phyloP scores from a whole-genome alignment of 106 monocot species.

The Dioscorea dumetorum region DNA sequence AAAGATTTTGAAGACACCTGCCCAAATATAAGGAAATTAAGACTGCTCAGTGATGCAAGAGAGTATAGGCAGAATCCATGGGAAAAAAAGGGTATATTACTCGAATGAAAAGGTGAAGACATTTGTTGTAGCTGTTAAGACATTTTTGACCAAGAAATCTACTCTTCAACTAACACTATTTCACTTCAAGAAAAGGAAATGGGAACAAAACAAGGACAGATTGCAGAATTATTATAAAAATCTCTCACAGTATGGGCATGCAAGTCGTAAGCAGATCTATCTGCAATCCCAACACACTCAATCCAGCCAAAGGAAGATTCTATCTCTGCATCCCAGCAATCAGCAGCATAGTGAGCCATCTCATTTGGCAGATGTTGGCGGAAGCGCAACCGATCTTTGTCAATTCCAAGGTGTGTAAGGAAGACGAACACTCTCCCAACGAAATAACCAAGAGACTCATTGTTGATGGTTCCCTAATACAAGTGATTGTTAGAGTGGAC shows the following conservation, averaged over 20 bases:
- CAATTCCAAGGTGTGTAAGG: constrained; percentile 70
- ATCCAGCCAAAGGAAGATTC: constrained; percentile 98
- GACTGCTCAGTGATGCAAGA: too few relatives aligned
- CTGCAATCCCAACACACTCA: constrained; percentile 98
- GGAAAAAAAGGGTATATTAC: too few relatives aligned
- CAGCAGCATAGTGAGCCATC: constrained; percentile 99
- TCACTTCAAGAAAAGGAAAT: too few relatives aligned
- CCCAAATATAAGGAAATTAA: too few relatives aligned
- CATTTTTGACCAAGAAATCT: too few relatives aligned
- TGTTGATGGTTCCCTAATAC: constrained; percentile 79
- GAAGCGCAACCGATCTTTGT: constrained; percentile 79
- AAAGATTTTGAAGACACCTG: too few relatives aligned
- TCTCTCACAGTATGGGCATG: constrained; percentile 69
- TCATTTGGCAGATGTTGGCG: constrained; percentile 95
- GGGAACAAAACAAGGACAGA: too few relatives aligned
- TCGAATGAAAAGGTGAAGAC: too few relatives aligned
- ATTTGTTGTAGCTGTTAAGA: too few relatives aligned
- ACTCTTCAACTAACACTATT: too few relatives aligned
- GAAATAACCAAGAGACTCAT: constrained; percentile 94
- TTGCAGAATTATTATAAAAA: too few relatives aligned
- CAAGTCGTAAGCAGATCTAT: constrained; percentile 94
- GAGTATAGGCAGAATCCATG: too few relatives aligned
- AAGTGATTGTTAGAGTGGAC: not conserved
- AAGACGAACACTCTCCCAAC: constrained; percentile 90
- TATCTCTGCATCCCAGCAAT: constrained; percentile 99